Base-by-base conservation (phyloP, 805 yeast genomes). In the Hanseniaspora osmophila region DNA sequence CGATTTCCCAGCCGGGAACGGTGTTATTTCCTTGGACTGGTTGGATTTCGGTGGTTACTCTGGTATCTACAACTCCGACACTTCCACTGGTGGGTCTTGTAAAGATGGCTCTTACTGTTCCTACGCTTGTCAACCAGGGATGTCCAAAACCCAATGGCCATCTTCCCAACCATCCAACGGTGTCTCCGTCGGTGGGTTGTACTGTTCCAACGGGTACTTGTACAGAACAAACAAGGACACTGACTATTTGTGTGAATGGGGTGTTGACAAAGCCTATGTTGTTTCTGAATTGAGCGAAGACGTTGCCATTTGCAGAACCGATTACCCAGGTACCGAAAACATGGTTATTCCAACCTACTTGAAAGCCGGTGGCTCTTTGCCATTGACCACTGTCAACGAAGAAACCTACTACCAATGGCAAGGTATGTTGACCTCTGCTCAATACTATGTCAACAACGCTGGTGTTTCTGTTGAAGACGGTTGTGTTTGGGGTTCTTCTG, bases 121-220 rank as follows among this genome's bases (percentile, higher is more conserved):
- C 48, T 90, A 90, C 68, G 95, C 97, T 49, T 90, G 98, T 73
- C 94, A 87, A 71, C 78, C 96, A 39, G 98, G 97, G 75, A 85
- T 86, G 95, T 85, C 96, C 59, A 90, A 90, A 78, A 86, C 96
- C 47, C 98, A 90, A 72, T 90, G 94, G 95, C 97, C 97, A 51
- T 67, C 80, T 40, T 53, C 62, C 46, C 98, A 90, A 72, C 97
- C 97, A 47, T 52, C 82, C 46, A 74, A 69, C 64, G 97, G 97
- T 70, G 82, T 81, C 47, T 83, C 96, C 40, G 77, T 90, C 54
- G 98, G 98, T 68, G 98, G 98, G 62, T 75, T 90, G 57, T 63
- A 67, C 57, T 90, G 98, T 75, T 74, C 81, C 65, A 66, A 68
- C 62, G 97, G 97, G 55, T 77, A 77, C 69, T 73, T 90, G 51